Evolutionary conservation across 1,284 basidiomycete species (phyloP).

Genomic region (Sphaerobolus stellatus): DNA sequence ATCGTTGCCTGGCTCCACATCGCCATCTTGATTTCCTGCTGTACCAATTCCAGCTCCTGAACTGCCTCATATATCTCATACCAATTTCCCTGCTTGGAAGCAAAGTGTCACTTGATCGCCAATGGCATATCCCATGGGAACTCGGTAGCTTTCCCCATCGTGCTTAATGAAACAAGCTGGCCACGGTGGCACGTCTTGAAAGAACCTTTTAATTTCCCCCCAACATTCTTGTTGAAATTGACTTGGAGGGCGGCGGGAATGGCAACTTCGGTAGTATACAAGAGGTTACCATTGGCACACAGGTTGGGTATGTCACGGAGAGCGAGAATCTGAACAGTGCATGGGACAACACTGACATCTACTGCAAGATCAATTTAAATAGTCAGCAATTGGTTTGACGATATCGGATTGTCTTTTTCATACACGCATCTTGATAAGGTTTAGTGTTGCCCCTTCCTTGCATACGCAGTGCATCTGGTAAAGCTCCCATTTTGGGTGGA

Average conservation of each 20-base stretch:
- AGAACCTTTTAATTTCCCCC: background rate
- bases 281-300: no score
- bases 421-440: no score
- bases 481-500: no score
- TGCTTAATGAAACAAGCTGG: background rate
- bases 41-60: background rate
- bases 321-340: no score
- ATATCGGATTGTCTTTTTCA: no score
- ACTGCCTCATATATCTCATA: background rate
- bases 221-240: background rate
- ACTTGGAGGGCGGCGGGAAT: background rate
- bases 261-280: no score
- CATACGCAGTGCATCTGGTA: no score
- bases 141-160: background rate
- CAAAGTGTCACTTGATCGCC: background rate
- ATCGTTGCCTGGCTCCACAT: background rate
- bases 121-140: background rate
- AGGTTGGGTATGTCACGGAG: no score
- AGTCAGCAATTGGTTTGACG: no score
- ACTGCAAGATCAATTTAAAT: no score
- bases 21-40: background rate
- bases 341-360: no score
- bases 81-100: background rate
- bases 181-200: background rate
- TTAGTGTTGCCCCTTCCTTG: no score